Evolutionary conservation across 164 flowering plant genomes (phyloP).

Genomic region (Brasenia schreberi): DNA sequence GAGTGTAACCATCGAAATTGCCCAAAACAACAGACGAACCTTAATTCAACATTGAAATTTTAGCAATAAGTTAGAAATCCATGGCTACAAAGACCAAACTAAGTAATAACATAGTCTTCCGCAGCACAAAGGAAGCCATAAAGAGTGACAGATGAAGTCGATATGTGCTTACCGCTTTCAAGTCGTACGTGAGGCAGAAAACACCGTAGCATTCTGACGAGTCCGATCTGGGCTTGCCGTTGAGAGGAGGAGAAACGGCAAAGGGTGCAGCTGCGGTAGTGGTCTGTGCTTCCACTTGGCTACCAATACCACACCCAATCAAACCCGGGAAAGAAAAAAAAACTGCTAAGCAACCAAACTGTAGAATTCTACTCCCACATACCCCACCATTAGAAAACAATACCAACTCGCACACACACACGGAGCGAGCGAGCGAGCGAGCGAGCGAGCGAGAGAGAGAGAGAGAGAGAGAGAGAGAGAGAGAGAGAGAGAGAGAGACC

Average conservation of each 20-base stretch:
- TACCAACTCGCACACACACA: background rate
- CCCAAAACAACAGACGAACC: no score
- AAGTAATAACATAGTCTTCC: no score
- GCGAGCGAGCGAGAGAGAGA: no score
- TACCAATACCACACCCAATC: constrained; percentile 6
- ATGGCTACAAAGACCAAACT: no score
- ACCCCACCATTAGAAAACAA: background rate
- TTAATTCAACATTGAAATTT: no score
- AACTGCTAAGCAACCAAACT: background rate
- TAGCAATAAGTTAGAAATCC: no score
- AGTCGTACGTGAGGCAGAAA: constrained; percentile 80
- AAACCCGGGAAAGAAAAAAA: background rate
- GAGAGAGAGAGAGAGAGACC: background rate
- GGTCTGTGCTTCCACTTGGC: constrained; percentile 35
- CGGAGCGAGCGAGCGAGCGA: background rate
- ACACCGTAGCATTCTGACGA: constrained; percentile 60
- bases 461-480: background rate
- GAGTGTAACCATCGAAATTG: no score
- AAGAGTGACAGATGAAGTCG: background rate
- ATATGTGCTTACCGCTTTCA: constrained; percentile 46
- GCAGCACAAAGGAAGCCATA: no score
- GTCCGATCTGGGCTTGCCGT: constrained; percentile 16
- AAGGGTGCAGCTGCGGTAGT: constrained; percentile 6
- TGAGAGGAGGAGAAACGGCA: constrained; percentile 7
- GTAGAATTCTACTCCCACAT: background rate